phyloP scores from a whole-genome alignment of 306 rosid genomes.

The Quercus alba region DNA sequence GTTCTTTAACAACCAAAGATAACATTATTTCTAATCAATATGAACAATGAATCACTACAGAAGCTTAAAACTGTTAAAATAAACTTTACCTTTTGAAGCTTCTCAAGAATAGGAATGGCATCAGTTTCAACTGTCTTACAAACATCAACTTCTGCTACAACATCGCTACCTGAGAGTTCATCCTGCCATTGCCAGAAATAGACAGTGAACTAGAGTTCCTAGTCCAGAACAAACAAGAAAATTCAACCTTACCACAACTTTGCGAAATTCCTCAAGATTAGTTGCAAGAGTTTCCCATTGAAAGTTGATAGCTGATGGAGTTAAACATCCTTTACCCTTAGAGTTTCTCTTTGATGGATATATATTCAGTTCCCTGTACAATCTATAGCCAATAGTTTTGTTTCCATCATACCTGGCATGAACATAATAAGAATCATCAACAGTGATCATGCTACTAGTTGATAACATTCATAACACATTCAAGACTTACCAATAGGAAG shows the following conservation, averaged over 20 bases:
- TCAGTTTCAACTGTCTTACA: slow-evolving; percentile 54
- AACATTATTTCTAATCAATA: neutral
- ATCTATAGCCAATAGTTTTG: slow-evolving; percentile 48
- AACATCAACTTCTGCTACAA: slow-evolving; percentile 37
- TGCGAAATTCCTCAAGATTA: slow-evolving; percentile 59
- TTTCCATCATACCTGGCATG: slow-evolving; percentile 80
- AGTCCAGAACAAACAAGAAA: slow-evolving; percentile 2
- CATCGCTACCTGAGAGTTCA: slow-evolving; percentile 53
- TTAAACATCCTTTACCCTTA: slow-evolving; percentile 23
- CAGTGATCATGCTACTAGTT: slow-evolving; percentile 6
- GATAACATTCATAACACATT: neutral
- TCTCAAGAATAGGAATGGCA: slow-evolving; percentile 70
- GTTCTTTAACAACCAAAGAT: slow-evolving; percentile 41
- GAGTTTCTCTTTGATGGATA: slow-evolving; percentile 37
- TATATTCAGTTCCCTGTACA: slow-evolving; percentile 52
- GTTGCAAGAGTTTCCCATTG: slow-evolving; percentile 90
- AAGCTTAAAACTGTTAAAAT: slow-evolving; percentile 9
- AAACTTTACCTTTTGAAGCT: slow-evolving; percentile 50
- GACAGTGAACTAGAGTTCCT: slow-evolving; percentile 4
- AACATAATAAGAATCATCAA: slow-evolving; percentile 18
- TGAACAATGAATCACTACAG: neutral
- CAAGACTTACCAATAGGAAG: slow-evolving; percentile 67
- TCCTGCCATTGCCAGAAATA: slow-evolving; percentile 54
- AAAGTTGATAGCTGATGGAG: slow-evolving; percentile 40
- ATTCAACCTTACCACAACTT: slow-evolving; percentile 54